Evolutionary conservation across 2,329 filamentous ascomycete species (phyloP), one percentile per base, ranked within the genome.

Genomic region (Cladophialophora carrionii): DNA sequence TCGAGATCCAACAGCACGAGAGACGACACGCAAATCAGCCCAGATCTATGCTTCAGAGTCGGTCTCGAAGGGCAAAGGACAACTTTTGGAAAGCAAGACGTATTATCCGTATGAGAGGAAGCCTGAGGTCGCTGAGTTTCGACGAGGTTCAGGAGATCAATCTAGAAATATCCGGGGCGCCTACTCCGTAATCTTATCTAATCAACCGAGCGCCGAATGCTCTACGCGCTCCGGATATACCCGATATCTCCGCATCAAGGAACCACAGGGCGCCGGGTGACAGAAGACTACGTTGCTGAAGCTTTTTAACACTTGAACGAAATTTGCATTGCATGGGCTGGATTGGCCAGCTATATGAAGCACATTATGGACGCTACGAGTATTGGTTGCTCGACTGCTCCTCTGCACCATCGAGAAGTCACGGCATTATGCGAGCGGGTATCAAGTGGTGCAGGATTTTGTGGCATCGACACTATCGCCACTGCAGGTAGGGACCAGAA

Each of bases 121-220:
- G n/a, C 17, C 17, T 41, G 37, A 43, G 7, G 17, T 43, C 37
- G 37, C n/a, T 20, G 3, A 17, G 37, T 7, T 43, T 43, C 37
- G 37, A 43, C 37, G 37, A 43, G 17, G 37, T 43, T n/a, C 6
- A 43, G 37, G 37, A 43, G 37, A 51, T 6, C 48, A 12, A 9
- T 24, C 20, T 26, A 29, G 20, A 51, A 51, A 29, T 51, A 26
- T 51, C 48, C 14, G 48, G 22, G 48, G 37, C 10, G 17, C 37
- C 37, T 43, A 43, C 6, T 51, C 37, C 53, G 34, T 62, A 57
- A 62, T 62, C 60, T 62, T 57, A 62, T 62, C 60, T 62, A 53
- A 62, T 62, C 29, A 10, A 31, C 9, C 29, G 17, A 55, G 26
- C 17, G 26, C 26, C 14, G 29, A 34, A 14, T 55, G 52, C 3